Base-by-base conservation (phyloP, 2,329 filamentous ascomycete genomes). In the Dendrostoma leiphaemia region DNA sequence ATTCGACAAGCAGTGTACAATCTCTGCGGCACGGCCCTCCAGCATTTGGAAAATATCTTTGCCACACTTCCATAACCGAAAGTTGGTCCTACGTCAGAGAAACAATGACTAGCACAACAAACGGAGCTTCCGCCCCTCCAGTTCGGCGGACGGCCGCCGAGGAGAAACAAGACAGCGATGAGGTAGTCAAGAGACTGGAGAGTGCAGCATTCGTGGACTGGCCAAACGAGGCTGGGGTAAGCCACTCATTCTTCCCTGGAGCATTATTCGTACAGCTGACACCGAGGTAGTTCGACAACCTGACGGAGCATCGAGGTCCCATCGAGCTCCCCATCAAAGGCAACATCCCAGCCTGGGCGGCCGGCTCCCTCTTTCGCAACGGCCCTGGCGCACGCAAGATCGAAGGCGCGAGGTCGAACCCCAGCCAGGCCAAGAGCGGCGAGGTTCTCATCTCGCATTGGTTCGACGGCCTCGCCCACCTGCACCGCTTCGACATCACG, bases 391-490 rank as follows among this genome's bases (percentile, higher is more conserved):
- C 81, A 26, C 82, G 80, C 66, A 79, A 79, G 34, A 71, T 91
- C 3, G 75, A 84, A n/a, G 67, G 72, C 40, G 84, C 82, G 1
- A 69, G 80, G 2, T 75, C 76, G 3, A 83, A 84, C n/a, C 6
- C 15, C 12, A 28, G 47, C 15, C 17, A 50, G 13, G 44, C n/a
- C 5, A 31, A 48, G 6, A 21, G 23, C 23, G 49, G 45, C 10
- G 81, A 76, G 0, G 85, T 85, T 63, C 74, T 77, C 29, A 75
- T 86, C 12, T 81, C 78, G 1, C 89, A 94, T 67, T 94, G 90
- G 90, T 94, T 94, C 61, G 90, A 94, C 65, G 88, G 88, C 6
- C 84, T 91, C 55, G 80, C 83, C 3, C 82, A 89, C 52, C 76
- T 83, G 1, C 88, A 93, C 70, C 83, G 82, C 26, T 93, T 93